These are phyloP conservation scores for Suillus sp. DNA, from an alignment of 768 basidiomycete genomes.

Conservation along the genomic window DNA sequence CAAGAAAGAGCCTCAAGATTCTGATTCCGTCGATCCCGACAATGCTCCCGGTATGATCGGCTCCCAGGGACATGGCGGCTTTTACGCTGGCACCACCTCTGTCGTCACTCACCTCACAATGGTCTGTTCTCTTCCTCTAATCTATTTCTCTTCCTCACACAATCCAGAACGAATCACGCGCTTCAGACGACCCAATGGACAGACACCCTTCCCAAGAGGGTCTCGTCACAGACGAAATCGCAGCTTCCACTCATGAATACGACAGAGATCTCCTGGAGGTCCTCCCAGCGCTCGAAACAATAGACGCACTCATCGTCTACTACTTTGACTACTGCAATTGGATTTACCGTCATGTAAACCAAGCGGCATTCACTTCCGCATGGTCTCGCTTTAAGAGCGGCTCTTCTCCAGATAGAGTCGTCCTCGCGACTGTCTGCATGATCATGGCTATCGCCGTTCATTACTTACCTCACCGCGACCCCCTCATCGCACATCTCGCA, in stretches of 20 bases:
- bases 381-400: constrained; percentile 80
- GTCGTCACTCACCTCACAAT: constrained; percentile 68
- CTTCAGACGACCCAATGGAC: constrained; percentile 50
- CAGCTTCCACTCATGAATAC: constrained; percentile 51
- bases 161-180: constrained; percentile 43
- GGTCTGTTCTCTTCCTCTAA: constrained; percentile 37
- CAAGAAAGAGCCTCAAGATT: constrained; percentile 57
- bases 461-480: constrained; percentile 70
- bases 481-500: constrained; percentile 52
- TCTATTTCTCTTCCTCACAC: constrained; percentile 20
- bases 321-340: constrained; percentile 90
- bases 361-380: constrained; percentile 56
- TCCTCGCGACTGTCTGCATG: constrained; percentile 71
- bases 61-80: constrained; percentile 62
- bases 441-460: constrained; percentile 74
- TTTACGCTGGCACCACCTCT: constrained; percentile 81
- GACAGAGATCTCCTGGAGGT: constrained; percentile 72
- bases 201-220: constrained; percentile 56
- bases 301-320: constrained; percentile 72
- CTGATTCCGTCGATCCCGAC: constrained; percentile 48
- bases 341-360: constrained; percentile 81
- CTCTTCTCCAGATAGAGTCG: constrained; percentile 61
- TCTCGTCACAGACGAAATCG: constrained; percentile 40
- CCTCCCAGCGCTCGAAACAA: constrained; percentile 65
- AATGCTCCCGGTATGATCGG: constrained; percentile 67